Conservation (phyloP, 805 yeast genomes). For the Candida nonsorbophila region DNA sequence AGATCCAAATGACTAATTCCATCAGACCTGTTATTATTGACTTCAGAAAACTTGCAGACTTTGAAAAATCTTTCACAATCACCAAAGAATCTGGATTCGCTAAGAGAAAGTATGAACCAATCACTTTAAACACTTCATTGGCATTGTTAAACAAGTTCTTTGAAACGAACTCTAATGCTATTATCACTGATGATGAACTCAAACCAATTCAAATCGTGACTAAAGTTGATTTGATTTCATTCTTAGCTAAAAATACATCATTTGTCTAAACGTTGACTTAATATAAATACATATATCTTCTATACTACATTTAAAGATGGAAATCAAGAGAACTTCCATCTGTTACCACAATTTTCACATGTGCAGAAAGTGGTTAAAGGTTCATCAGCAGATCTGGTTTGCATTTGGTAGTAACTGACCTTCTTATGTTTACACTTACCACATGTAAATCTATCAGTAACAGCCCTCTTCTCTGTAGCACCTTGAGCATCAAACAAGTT, state of each 20-base stretch:
- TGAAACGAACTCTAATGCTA: constrained; percentile 80
- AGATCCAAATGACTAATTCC: constrained; percentile 50
- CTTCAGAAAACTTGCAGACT: constrained; percentile 66
- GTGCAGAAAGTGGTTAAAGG: constrained; percentile 98
- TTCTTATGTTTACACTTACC: constrained; percentile 97
- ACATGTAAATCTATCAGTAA: constrained; percentile 93
- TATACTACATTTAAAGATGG: constrained; percentile 3
- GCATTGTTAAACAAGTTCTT: constrained; percentile 70
- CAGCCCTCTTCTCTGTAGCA: constrained; percentile 92
- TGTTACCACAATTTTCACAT: constrained; percentile 94
- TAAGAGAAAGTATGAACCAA: constrained; percentile 61
- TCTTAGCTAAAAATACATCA: constrained; percentile 31
- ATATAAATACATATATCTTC: constrained; percentile 3
- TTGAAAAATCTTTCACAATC: constrained; percentile 59
- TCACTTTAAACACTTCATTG: constrained; percentile 61
- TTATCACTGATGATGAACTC: constrained; percentile 65
- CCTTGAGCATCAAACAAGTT: constrained; percentile 96
- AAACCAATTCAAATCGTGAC: constrained; percentile 82
- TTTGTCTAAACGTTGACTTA: constrained; percentile 3
- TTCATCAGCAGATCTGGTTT: constrained; percentile 98
- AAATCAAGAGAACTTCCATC: constrained; percentile 90
- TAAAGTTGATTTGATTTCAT: constrained; percentile 70
- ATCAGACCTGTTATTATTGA: constrained; percentile 62
- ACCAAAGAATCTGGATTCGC: constrained; percentile 50
- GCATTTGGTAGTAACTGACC: constrained; percentile 96